These are phyloP conservation scores for Inga oerstediana DNA, from an alignment of 306 rosid species.

Conservation along the genomic window DNA sequence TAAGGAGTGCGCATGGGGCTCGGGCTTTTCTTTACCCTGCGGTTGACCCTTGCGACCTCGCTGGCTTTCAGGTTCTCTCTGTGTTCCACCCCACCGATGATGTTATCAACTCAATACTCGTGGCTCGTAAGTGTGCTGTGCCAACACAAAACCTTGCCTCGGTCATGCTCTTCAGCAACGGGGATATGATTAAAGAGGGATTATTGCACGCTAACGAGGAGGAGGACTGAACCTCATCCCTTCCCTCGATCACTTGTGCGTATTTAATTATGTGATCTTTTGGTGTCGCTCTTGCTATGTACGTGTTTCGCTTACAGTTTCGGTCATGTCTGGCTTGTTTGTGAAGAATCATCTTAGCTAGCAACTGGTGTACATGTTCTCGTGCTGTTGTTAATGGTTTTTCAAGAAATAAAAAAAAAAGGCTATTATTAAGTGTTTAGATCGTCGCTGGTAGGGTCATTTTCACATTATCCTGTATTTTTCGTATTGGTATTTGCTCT, in stretches of 20 bases:
- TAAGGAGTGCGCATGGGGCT: conserved; percentile 93
- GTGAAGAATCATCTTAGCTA: conserved; percentile 16
- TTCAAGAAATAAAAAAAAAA: conserved; percentile 37
- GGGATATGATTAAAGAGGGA: conserved; percentile 55
- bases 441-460: background rate
- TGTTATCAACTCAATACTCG: conserved; percentile 73
- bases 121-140: conserved; percentile 64
- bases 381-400: conserved; percentile 18
- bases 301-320: conserved; percentile 21
- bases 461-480: background rate
- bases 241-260: background rate
- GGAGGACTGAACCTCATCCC: background rate
- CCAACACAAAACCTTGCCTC: conserved; percentile 10
- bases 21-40: conserved; percentile 88
- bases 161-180: background rate
- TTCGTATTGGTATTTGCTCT: background rate
- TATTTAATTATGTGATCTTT: background rate
- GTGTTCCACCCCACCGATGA: conserved; percentile 85
- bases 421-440: conserved; percentile 21
- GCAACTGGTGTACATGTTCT: conserved; percentile 1
- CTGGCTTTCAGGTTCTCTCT: conserved; percentile 75
- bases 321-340: conserved; percentile 28
- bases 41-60: conserved; percentile 63
- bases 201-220: conserved; percentile 50
- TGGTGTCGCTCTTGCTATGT: background rate